Evolutionary conservation across 1,284 basidiomycete genomes (phyloP).

Genomic region (Ceratobasidium theobromae): DNA sequence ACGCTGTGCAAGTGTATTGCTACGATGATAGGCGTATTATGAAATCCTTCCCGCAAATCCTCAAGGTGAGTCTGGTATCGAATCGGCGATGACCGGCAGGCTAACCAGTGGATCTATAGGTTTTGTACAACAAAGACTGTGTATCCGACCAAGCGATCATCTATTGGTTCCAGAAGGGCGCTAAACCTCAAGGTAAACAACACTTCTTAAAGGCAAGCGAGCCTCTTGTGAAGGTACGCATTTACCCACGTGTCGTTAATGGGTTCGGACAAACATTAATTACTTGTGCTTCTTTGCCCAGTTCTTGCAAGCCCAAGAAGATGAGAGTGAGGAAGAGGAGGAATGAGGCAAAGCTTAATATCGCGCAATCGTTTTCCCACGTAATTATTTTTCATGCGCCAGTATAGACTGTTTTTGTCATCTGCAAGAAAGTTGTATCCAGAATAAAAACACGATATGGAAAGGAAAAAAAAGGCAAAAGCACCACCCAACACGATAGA

Average conservation of each 20-base stretch:
- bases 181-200: conserved; percentile 90
- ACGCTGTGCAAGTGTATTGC: conserved; percentile 90
- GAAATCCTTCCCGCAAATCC: conserved; percentile 89
- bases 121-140: conserved; percentile 93
- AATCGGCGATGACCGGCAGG: neutral
- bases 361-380: neutral
- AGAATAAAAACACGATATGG: neutral
- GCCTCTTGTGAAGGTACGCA: conserved; percentile 78
- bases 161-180: conserved; percentile 96
- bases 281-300: conserved; percentile 39
- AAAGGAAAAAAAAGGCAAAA: conserved; percentile 2
- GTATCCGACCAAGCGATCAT: conserved; percentile 94
- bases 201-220: conserved; percentile 91
- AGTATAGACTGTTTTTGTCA: conserved; percentile 2
- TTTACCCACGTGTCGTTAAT: neutral
- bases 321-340: conserved; percentile 67
- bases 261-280: neutral
- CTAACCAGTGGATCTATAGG: conserved; percentile 49
- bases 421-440: neutral
- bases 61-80: conserved; percentile 63
- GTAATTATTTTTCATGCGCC: conserved; percentile 31
- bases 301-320: conserved; percentile 81
- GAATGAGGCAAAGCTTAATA: neutral
- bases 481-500: neutral
- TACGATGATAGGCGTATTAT: conserved; percentile 93